Base-by-base conservation (phyloP, 2,329 filamentous ascomycete genomes). In the Fusarium albosuccineum region DNA sequence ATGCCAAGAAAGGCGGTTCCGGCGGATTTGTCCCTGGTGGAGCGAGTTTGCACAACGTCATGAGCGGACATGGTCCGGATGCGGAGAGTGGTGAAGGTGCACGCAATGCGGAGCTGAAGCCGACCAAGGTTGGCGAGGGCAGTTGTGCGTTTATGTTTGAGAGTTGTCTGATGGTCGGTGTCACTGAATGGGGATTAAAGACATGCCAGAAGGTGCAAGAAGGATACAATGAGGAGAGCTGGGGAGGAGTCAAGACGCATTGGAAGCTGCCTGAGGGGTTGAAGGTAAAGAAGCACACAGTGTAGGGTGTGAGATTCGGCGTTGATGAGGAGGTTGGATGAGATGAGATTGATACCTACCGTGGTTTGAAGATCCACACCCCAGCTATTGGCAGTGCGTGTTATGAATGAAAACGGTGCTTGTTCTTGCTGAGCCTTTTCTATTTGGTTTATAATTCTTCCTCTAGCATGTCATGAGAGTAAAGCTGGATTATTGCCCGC, bases 171-270 rank as follows among this genome's bases (percentile, higher is more conserved):
- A 91, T 92, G 88, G 84, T 92, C 3, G 90, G 89, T 1, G 89
- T 92, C 29, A 91, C 90, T 2, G 86, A 91, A 60, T 92, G 90
- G 89, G 90, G 89, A 2, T 77, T 87, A 63, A 77, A 79, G 67
- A 84, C 87, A 64, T 95, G 85, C 56, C 77, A 81, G 67, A 86
- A 86, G 76, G 82, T 87, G 14, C 86, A 88, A 80, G 83, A 88
- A 68, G 87, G 87, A 58, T 97, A 96, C 74, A 94, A 89, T 75
- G 87, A 89, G 59, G 91, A 97, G 82, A 94, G 92, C 76, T 97
- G 93, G 93, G 89, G 84, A 29, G 85, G 85, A 0, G 80, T 92
- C 53, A 86, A 87, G 77, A 84, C 88, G 42, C 87, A 91, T 74
- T 92, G 90, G 83, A 79, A 80, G 73, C 73, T 72, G 71, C 82